phyloP scores from a whole-genome alignment of 768 basidiomycete species.

The Cystobasidium tubakii region DNA sequence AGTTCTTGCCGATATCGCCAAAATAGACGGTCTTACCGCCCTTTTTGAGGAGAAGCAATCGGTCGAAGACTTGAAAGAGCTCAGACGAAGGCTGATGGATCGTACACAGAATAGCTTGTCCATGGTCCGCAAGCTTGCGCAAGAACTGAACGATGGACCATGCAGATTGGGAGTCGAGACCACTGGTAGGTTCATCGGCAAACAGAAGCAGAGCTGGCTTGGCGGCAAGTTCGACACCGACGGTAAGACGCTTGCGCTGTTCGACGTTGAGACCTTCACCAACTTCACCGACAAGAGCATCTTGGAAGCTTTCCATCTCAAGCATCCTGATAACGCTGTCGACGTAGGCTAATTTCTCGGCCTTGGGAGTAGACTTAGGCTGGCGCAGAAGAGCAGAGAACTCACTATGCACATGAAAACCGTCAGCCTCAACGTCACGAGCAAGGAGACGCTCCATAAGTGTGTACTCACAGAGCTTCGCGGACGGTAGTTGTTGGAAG shows the following conservation, averaged over 20 bases:
- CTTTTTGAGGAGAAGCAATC: conserved; percentile 66
- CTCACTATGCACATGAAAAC: conserved; percentile 17
- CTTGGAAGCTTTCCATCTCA: conserved; percentile 52
- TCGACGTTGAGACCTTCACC: conserved; percentile 51
- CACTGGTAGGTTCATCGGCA: conserved; percentile 82
- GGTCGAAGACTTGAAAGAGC: conserved; percentile 49
- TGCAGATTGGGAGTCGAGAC: conserved; percentile 48
- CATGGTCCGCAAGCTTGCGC: conserved; percentile 66
- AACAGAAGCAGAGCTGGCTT: conserved; percentile 78
- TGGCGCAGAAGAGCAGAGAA: conserved; percentile 52
- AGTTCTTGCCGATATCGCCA: conserved; percentile 59
- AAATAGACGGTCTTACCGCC: conserved; percentile 71
- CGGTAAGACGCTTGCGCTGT: conserved; percentile 59
- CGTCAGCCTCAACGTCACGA: too few relatives aligned
- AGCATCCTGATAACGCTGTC: conserved; percentile 51
- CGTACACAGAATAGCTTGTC: conserved; percentile 89
- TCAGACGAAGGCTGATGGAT: conserved; percentile 51
- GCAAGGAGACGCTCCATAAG: not conserved
- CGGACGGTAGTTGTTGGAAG: conserved; percentile 50
- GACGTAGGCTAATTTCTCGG: conserved; percentile 51
- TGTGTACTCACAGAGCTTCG: conserved; percentile 48
- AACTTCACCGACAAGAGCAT: conserved; percentile 53
- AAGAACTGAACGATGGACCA: conserved; percentile 58
- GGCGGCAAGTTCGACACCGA: conserved; percentile 77
- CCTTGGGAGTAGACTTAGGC: conserved; percentile 47